phyloP scores from a whole-genome alignment of 176 grass and related monocot species.

The Juncus effusus region DNA sequence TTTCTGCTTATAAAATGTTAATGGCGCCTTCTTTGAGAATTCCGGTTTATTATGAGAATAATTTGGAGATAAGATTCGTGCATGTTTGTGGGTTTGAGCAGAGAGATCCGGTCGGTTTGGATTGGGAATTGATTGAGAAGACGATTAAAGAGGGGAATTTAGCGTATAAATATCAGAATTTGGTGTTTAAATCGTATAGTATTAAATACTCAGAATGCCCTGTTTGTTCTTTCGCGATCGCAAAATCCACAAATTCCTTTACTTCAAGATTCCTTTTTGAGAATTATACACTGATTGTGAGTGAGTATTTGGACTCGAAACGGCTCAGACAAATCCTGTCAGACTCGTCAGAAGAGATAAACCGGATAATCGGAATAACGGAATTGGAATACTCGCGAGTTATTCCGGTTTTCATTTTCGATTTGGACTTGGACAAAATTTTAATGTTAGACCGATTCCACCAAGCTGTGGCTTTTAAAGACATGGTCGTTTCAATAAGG shows the following conservation, averaged over 20 bases:
- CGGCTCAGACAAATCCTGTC: constrained; percentile 75
- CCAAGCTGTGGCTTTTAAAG: constrained; percentile 71
- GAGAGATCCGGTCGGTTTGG: constrained; percentile 51
- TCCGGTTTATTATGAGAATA: constrained; percentile 67
- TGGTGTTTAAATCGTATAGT: constrained; percentile 46
- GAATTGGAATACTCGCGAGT: constrained; percentile 56
- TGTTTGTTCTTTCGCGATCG: constrained; percentile 68
- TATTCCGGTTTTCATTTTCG: constrained; percentile 82
- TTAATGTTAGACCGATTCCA: constrained; percentile 75
- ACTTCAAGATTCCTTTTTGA: constrained; percentile 89
- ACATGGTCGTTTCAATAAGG: constrained; percentile 91
- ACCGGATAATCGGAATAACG: constrained; percentile 41
- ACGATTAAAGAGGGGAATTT: constrained; percentile 54
- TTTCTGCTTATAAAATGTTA: constrained; percentile 65
- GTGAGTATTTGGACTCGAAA: constrained; percentile 91
- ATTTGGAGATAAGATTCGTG: constrained; percentile 70
- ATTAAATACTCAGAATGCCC: constrained; percentile 67
- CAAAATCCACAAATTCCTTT: constrained; percentile 59
- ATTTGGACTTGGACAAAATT: constrained; percentile 82
- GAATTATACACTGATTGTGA: constrained; percentile 89
- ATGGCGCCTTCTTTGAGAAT: constrained; percentile 83
- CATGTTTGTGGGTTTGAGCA: constrained; percentile 69
- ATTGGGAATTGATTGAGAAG: constrained; percentile 62
- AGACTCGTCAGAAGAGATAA: constrained; percentile 64
- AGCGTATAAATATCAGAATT: constrained; percentile 47